Conservation (phyloP, 192 early-diverging fungal genomes). For the Podochytrium sp. region DNA sequence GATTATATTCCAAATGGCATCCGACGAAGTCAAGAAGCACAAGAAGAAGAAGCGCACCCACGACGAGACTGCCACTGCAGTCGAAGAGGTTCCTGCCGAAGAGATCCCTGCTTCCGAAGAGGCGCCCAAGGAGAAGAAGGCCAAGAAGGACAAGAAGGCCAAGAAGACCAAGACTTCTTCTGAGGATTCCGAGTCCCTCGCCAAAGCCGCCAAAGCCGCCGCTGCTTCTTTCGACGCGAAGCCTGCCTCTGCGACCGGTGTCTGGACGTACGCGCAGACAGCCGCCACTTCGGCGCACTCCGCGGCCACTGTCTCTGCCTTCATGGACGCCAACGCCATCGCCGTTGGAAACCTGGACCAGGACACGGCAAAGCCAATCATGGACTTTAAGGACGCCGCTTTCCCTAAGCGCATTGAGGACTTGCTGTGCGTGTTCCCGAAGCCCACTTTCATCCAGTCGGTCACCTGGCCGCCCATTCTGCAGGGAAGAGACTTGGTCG, state of each 20-base stretch:
- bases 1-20: neutral
- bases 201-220: neutral
- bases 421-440: constrained; percentile 69
- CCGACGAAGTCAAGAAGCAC: constrained; percentile 17
- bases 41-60: constrained; percentile 46
- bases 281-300: neutral
- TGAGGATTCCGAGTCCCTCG: neutral
- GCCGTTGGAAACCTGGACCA: constrained; percentile 37
- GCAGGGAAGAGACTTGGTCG: constrained; percentile 81
- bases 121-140: constrained; percentile 55
- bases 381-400: constrained; percentile 76
- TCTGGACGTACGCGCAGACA: neutral
- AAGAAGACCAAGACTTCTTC: too few relatives aligned
- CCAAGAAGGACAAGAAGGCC: constrained; percentile 41
- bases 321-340: constrained; percentile 47
- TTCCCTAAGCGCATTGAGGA: constrained; percentile 71
- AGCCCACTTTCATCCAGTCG: constrained; percentile 93
- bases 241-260: neutral
- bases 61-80: constrained; percentile 31
- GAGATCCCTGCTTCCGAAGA: neutral
- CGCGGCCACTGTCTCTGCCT: constrained; percentile 35
- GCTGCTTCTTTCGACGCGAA: neutral
- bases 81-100: neutral
- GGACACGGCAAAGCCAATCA: constrained; percentile 53
- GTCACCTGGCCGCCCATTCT: constrained; percentile 90